phyloP scores from a whole-genome alignment of 306 rosid species.

The Sesbania bispinosa region DNA sequence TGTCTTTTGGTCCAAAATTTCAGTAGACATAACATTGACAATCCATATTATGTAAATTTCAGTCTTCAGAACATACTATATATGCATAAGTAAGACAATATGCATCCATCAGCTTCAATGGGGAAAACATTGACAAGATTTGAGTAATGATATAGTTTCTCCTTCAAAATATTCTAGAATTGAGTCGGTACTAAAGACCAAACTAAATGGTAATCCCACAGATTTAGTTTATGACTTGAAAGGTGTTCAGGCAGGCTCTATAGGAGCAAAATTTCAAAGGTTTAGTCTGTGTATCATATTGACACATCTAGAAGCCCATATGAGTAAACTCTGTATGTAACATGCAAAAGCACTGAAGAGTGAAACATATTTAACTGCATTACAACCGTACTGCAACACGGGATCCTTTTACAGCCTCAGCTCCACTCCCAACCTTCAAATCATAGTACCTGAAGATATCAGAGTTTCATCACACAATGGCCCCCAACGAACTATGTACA shows the following conservation, averaged over 20 bases:
- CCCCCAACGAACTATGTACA: neutral
- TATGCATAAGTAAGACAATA: no score
- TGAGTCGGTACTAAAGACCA: no score
- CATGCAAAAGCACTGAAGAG: constrained; percentile 23
- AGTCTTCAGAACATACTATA: neutral
- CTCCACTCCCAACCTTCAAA: constrained; percentile 86
- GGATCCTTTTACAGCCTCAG: constrained; percentile 84
- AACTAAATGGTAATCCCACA: no score
- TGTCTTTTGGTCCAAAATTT: no score
- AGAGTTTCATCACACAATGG: constrained; percentile 20
- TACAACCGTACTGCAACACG: constrained; percentile 98
- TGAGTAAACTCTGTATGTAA: neutral
- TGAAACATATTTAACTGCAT: constrained; percentile 48
- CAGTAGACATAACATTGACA: neutral
- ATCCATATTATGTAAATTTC: neutral
- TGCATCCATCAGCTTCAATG: no score
- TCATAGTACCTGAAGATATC: constrained; percentile 79
- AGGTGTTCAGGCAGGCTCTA: constrained; percentile 1
- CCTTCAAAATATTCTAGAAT: neutral
- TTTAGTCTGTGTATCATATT: neutral
- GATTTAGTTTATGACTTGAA: constrained; percentile 3
- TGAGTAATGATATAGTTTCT: no score
- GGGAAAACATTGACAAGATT: neutral
- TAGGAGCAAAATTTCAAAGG: neutral
- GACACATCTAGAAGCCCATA: neutral